Conservation (phyloP, 768 basidiomycete genomes). For the Calocybe cyanea region DNA sequence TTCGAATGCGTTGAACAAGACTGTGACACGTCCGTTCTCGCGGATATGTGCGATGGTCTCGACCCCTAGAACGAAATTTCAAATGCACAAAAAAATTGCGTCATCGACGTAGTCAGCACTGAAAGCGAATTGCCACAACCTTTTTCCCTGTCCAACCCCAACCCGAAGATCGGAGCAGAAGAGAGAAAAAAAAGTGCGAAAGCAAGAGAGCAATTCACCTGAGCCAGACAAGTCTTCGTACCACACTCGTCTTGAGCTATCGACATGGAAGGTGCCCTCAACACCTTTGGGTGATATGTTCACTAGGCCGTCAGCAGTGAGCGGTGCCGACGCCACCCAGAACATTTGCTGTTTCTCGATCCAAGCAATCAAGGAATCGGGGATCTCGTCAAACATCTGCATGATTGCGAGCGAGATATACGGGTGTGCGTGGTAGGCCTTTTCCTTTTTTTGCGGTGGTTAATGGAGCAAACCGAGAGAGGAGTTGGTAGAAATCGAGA, state of each 20-base stretch:
- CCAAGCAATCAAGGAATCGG: conserved; percentile 52
- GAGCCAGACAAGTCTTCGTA: conserved; percentile 74
- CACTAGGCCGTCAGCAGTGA: conserved; percentile 53
- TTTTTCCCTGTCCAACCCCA: too few relatives aligned
- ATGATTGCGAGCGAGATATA: conserved; percentile 27
- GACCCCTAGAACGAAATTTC: too few relatives aligned
- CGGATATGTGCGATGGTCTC: conserved; percentile 49
- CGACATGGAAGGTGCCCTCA: conserved; percentile 60
- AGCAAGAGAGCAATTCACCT: conserved; percentile 36
- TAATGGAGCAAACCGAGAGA: too few relatives aligned
- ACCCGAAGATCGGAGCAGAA: too few relatives aligned
- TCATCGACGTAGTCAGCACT: too few relatives aligned
- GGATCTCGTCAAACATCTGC: conserved; percentile 58
- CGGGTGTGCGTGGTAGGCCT: too few relatives aligned
- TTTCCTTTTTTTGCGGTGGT: too few relatives aligned
- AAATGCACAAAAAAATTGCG: too few relatives aligned
- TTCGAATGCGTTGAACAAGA: conserved; percentile 61
- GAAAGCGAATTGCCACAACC: too few relatives aligned
- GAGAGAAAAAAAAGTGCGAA: too few relatives aligned
- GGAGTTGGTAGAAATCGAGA: not conserved
- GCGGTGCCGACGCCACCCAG: conserved; percentile 68
- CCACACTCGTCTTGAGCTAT: conserved; percentile 54
- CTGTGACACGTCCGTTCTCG: conserved; percentile 59
- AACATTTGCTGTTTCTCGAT: conserved; percentile 62
- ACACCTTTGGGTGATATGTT: conserved; percentile 69